These are phyloP conservation scores for Candida ascalaphidarum DNA, from an alignment of 805 yeast species.

Conservation along the genomic window DNA sequence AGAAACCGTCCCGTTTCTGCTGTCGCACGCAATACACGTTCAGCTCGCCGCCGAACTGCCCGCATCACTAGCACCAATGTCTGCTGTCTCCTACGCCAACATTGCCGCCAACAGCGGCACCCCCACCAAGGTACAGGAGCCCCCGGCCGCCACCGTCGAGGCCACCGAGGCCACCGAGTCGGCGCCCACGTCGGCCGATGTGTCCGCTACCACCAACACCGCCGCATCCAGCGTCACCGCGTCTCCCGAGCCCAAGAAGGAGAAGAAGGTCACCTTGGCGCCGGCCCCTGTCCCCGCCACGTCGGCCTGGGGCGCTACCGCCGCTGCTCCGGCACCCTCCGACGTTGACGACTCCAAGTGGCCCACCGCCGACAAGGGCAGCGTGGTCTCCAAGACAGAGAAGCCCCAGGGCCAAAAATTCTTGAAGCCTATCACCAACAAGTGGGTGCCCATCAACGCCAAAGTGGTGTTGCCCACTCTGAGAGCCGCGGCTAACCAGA, in stretches of 20 bases:
- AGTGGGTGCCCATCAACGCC: conserved; percentile 38
- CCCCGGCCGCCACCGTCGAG: conserved; percentile 3
- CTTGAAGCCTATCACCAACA: conserved; percentile 32
- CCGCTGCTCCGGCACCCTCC: conserved; percentile 5
- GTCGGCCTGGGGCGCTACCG: conserved; percentile 31
- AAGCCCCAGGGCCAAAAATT: conserved; percentile 20
- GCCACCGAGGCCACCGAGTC: conserved; percentile 1
- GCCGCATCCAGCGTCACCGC: conserved; percentile 2
- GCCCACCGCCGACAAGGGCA: conserved; percentile 33
- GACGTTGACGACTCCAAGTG: conserved; percentile 33
- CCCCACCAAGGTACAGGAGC: too few relatives aligned
- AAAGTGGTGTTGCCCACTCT: conserved; percentile 32
- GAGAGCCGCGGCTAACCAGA: conserved; percentile 16
- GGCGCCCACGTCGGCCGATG: conserved; percentile 3
- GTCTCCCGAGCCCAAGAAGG: conserved; percentile 5
- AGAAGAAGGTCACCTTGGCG: conserved; percentile 28
- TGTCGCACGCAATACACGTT: too few relatives aligned
- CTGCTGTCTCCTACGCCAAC: conserved; percentile 35
- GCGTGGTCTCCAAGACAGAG: conserved; percentile 6
- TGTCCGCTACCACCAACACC: conserved; percentile 2
- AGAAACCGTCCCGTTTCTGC: too few relatives aligned
- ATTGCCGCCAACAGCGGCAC: conserved; percentile 29
- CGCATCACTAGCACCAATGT: too few relatives aligned
- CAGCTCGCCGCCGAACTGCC: too few relatives aligned
- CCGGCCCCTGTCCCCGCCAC: conserved; percentile 39